A percentile compares a stretch with the other conserved stretches of the same genome.
phyloP scores from a whole-genome alignment of 305 asterid species.

The Fraxinus floribunda region DNA sequence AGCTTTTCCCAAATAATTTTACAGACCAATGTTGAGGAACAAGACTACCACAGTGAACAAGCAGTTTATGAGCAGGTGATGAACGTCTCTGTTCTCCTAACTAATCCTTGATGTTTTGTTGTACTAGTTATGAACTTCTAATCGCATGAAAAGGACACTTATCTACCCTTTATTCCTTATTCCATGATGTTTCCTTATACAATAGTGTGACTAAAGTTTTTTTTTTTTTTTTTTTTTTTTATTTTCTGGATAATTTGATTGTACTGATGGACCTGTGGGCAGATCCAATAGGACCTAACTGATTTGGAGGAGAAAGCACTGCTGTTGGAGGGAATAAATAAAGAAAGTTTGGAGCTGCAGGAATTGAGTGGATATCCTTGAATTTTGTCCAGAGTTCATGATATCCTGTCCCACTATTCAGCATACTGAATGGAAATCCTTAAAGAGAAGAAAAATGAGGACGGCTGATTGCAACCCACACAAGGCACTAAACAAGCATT shows the following conservation, averaged over 20 bases:
- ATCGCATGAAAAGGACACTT: constrained; percentile 2
- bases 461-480: background rate
- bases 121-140: constrained; percentile 5
- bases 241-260: background rate
- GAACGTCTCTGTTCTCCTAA: constrained; percentile 13
- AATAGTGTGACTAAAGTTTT: background rate
- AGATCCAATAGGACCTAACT: constrained; percentile 59
- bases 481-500: background rate
- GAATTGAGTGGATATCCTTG: constrained; percentile 80
- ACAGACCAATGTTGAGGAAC: constrained; percentile 45
- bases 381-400: constrained; percentile 7
- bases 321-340: constrained; percentile 52
- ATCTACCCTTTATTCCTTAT: background rate
- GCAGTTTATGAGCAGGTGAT: constrained; percentile 52
- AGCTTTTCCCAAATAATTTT: constrained; percentile 46
- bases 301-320: constrained; percentile 46
- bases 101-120: constrained; percentile 1
- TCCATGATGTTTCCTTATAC: background rate
- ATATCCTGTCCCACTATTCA: constrained; percentile 15
- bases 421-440: background rate
- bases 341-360: constrained; percentile 58
- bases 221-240: background rate
- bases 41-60: constrained; percentile 50
- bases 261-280: constrained; percentile 30
- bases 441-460: background rate